A percentile compares a stretch with the other conserved stretches of the same genome.
Evolutionary conservation across 805 yeast species (phyloP).

Genomic region (Pichia sporocuriosa): DNA sequence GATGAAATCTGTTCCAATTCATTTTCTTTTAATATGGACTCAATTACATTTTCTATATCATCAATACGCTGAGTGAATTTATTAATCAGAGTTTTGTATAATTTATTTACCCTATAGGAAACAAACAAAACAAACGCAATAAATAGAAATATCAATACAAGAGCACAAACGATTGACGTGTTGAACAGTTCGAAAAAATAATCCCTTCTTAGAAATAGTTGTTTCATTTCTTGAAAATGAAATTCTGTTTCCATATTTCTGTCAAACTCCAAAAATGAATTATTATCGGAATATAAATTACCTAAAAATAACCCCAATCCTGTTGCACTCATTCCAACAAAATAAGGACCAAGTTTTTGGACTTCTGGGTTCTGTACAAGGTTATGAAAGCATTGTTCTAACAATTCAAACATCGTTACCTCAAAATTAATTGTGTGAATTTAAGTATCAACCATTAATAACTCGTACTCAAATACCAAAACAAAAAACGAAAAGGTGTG

Average conservation of each 20-base stretch:
- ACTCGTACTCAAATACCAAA: too few relatives aligned
- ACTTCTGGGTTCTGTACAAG: neutral
- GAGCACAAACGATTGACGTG: neutral
- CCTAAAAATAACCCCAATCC: neutral
- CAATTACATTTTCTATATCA: conserved; percentile 11
- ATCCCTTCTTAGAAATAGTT: conserved; percentile 8
- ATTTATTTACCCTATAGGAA: neutral
- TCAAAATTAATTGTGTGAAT: too few relatives aligned
- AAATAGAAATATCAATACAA: neutral
- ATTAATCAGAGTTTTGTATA: neutral
- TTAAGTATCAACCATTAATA: too few relatives aligned
- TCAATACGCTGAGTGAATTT: neutral
- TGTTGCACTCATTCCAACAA: conserved; percentile 5
- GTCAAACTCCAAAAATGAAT: conserved; percentile 6
- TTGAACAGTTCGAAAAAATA: neutral
- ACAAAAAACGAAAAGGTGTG: too few relatives aligned
- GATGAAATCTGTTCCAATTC: too few relatives aligned
- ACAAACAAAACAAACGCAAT: neutral
- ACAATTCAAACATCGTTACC: too few relatives aligned
- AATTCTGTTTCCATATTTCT: conserved; percentile 6
- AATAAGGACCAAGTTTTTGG: neutral
- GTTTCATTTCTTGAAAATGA: conserved; percentile 8
- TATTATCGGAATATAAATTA: neutral
- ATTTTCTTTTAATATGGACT: conserved; percentile 10
- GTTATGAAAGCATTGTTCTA: too few relatives aligned